Base-by-base conservation (phyloP, 2,329 filamentous ascomycete species). In the Cladosporium sp. region DNA sequence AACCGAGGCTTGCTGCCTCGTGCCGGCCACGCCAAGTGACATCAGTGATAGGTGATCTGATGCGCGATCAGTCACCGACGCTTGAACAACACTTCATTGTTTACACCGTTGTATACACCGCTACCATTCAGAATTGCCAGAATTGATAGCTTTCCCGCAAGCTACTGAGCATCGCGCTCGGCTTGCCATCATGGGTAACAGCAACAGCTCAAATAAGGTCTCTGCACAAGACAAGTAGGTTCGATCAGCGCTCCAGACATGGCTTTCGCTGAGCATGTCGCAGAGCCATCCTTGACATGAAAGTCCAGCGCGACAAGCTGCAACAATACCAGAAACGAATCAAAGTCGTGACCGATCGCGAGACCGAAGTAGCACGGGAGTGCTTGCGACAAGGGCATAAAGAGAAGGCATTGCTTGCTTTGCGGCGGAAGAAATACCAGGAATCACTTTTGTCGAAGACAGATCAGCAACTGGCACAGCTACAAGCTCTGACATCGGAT, bases 351-450 rank as follows among this genome's bases (percentile, higher is more conserved):
- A 96, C 92, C 6, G 81, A 85, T 65, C 86, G 86, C 58, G 92
- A 99, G 73, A 96, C 87, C 43, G 86, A 84, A 40, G 86, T 96
- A 52, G 92, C 93, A 18, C 84, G 82, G 59, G 80, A 89, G 73
- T 91, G 95, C 73, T 79, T 97, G 17, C 83, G 84, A 15, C 79
- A 82, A 54, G 85, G 87, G 63, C 88, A 96, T 73, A 91, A 89
- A 71, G 74, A 80, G 59, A 84, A 84, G 56, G 93, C 93, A 1
- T 80, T 96, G 18, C 80, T 97, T 27, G 93, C 93, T 1, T 79
- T 99, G 54, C 86, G 93, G 51, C 83, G 91, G 60, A 96, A 96
- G 73, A 99, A 97, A 70, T 97, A 96, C 76, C 93, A 99, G 69
- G 88, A 97, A 69, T 85, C 88, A 20, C 79, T 97, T 18, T 79